Evolutionary conservation across 2,329 filamentous ascomycete genomes (phyloP), one percentile per base, ranked within the genome.

Genomic region (Teratosphaeria destructans): DNA sequence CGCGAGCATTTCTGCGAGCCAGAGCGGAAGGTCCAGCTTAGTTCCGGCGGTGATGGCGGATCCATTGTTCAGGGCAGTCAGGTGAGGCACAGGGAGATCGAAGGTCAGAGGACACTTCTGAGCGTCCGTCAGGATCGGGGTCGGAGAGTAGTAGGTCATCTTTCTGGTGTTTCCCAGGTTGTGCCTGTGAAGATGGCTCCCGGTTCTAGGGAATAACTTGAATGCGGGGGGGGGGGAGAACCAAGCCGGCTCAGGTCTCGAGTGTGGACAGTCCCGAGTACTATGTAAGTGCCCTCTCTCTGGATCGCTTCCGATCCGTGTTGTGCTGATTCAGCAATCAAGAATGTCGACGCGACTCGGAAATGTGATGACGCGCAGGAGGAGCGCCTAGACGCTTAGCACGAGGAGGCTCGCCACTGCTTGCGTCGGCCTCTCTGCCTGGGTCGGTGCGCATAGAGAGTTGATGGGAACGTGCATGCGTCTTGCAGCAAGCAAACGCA

Each of bases 61-160:
- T 54, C 81, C 82, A 27, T 88, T 82, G 70, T 90, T 93, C 61
- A 99, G 82, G 73, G 95, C 90, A 66, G 92, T 92, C 54, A 97
- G 83, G 59, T 89, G 86, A 23, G 91, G 88, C 35, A 96, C 86
- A 61, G 93, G 88, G 70, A 96, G 83, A 71, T 96, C 89, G 76
- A 97, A 96, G 57, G 89, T 95, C 78, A 92, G 96, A 49, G 94
- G 93, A 35, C 96, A 84, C 88, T 96, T 97, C 86, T 92, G 90
- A 56, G 89, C 85, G 73, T 94, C 89, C 10, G 90, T 94, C 53
- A 94, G 81, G 76, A 95, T 94, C 62, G 88, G 82, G 68, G 92
- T 87, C 60, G 93, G 83, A 72, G 91, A 86, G 79, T 94, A 95
- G 79, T 95, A 95, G 43, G 87, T 67, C 76, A 58, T 61, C 27